Base-by-base conservation (phyloP, 225 moss, liverwort and hornwort species). In the Straminergon stramineum region DNA sequence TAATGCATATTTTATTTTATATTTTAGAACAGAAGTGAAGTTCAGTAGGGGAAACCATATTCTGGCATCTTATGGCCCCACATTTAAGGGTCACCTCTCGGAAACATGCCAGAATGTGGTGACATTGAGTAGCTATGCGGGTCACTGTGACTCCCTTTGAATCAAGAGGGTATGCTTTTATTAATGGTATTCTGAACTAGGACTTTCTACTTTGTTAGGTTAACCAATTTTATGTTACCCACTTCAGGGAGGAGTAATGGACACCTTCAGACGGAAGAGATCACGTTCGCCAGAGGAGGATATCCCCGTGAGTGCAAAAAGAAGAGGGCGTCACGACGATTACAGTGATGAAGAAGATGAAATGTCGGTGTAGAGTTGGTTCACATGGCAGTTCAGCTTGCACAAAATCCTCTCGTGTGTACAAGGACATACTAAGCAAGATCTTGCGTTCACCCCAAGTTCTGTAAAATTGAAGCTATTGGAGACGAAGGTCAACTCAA, bases 301-400 rank as follows among this genome's bases (percentile, higher is more conserved):
- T 82, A 87, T 92, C 52, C 92, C 93, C 28, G 87, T 85, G 66
- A 92, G 75, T 76, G 60, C 91, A 30, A 99, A 97, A 86, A 93
- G 96, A 88, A 92, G 93, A 93, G 89, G 88, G 75, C 96, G 93
- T 56, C 92, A 93, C 34, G 94, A 95, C 87, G 96, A 97, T 79
- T 93, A 92, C 89, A 98, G 96, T 89, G 97, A 97, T 68, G 98
- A 99, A 56, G 98, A 97, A 85, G 95, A 96, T 67, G 96, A 97
- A 83, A 92, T 96, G 92, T 97, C 97, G 70, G 96, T 94, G 52
- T 99, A 96, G 90, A 90, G 63, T 83, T 61, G 48, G 78, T 60
- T 86, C 84, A 86, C 84, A 63, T 84, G 73, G 57, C 83, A 52
- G 75, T 87, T 90, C 48, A 85, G 64, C 83, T 85, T 87, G 83